Conservation (phyloP, 805 yeast genomes). For the Teunomyces cretensis region DNA sequence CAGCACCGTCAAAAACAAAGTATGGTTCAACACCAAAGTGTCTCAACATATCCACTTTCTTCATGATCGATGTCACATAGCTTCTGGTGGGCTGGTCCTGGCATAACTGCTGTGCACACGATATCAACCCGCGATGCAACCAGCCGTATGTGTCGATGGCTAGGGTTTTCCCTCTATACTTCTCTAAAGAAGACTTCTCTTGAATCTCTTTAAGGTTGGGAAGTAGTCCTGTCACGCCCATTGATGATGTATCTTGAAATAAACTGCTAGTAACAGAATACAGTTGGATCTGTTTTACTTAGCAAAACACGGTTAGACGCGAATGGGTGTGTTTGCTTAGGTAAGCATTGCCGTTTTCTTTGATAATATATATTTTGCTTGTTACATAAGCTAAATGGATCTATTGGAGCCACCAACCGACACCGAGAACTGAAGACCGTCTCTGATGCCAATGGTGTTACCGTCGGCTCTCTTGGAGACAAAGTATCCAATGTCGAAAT, state of each 20-base stretch:
- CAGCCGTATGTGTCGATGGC: slow-evolving; percentile 98
- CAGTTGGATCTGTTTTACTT: neutral
- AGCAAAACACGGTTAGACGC: slow-evolving; percentile 1
- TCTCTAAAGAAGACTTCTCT: slow-evolving; percentile 52
- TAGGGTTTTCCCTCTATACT: slow-evolving; percentile 68
- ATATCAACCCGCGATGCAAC: slow-evolving; percentile 83
- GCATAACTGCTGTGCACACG: slow-evolving; percentile 83
- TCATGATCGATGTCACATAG: slow-evolving; percentile 68
- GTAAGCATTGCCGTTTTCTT: neutral
- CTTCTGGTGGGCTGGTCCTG: slow-evolving; percentile 67
- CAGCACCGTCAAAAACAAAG: slow-evolving; percentile 91
- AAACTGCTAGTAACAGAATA: no score
- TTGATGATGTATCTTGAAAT: slow-evolving; percentile 17
- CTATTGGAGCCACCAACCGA: slow-evolving; percentile 39
- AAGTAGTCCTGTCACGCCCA: slow-evolving; percentile 85
- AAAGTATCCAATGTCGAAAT: slow-evolving; percentile 41
- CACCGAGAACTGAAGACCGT: slow-evolving; percentile 39
- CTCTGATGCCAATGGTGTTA: slow-evolving; percentile 27
- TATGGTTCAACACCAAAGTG: slow-evolving; percentile 75
- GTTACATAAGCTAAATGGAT: slow-evolving; percentile 1
- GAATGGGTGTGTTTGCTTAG: neutral
- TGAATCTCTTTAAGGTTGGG: slow-evolving; percentile 79
- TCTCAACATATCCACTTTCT: slow-evolving; percentile 63
- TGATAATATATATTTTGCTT: neutral
- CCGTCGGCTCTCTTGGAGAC: slow-evolving; percentile 24